phyloP scores from a whole-genome alignment of 257 asterid species.

The Eucommia ulmoides region DNA sequence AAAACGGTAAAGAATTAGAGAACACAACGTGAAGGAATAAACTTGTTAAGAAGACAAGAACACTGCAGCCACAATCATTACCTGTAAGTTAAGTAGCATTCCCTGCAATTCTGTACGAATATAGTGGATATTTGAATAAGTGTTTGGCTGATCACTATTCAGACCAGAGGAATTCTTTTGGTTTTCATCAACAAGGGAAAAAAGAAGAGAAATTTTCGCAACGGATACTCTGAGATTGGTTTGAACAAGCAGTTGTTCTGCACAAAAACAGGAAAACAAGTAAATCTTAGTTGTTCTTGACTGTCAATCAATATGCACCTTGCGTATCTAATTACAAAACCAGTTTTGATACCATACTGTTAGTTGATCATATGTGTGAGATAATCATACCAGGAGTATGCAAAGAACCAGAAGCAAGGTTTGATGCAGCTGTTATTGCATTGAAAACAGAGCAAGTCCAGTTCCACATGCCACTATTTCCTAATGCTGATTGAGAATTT shows the following conservation, averaged over 20 bases:
- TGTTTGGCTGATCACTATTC: conserved; percentile 24
- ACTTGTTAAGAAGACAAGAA: conserved; percentile 6
- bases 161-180: conserved; percentile 22
- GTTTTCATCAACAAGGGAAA: conserved; percentile 71
- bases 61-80: conserved; percentile 14
- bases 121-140: conserved; percentile 29
- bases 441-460: conserved; percentile 94
- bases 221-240: conserved; percentile 68
- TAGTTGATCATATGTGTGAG: neutral
- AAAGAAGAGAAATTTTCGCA: conserved; percentile 43
- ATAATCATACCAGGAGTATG: conserved; percentile 62
- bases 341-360: no score
- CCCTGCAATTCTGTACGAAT: conserved; percentile 47
- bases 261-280: conserved; percentile 8
- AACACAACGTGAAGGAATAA: conserved; percentile 8
- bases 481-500: conserved; percentile 87
- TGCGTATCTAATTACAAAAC: no score
- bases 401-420: conserved; percentile 91
- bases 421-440: conserved; percentile 93
- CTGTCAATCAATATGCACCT: no score
- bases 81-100: conserved; percentile 47
- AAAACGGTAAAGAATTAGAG: conserved; percentile 4
- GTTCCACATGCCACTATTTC: conserved; percentile 93
- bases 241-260: conserved; percentile 88
- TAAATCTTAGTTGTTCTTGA: no score